Conservation (phyloP, 2,329 filamentous ascomycete genomes). For the Penicillium sp. region DNA sequence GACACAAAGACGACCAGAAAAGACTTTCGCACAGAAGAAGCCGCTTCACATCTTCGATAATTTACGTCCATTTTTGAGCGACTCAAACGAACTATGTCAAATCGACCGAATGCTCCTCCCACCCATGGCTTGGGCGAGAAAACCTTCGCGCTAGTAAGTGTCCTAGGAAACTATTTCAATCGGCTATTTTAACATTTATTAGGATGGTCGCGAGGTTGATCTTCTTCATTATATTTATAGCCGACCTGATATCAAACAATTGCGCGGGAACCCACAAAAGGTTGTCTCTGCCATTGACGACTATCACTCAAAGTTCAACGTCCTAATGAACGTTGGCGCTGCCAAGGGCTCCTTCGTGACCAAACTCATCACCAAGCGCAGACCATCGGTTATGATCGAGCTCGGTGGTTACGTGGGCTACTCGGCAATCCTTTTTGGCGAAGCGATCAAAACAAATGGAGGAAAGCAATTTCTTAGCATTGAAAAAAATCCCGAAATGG, state of each 20-base stretch:
- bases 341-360: conserved; percentile 66
- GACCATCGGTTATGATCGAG: conserved; percentile 65
- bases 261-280: conserved; percentile 58
- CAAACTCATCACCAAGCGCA: conserved; percentile 59
- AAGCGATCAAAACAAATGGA: conserved; percentile 56
- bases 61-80: background rate
- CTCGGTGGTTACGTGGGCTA: conserved; percentile 78
- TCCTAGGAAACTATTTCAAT: no score
- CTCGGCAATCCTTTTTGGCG: conserved; percentile 67
- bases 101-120: background rate
- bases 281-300: conserved; percentile 66
- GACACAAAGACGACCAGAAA: background rate
- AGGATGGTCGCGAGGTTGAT: conserved; percentile 67
- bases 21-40: background rate
- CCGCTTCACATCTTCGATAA: background rate
- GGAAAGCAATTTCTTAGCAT: conserved; percentile 63
- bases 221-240: conserved; percentile 63
- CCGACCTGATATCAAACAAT: conserved; percentile 54
- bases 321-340: conserved; percentile 73
- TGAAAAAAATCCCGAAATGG: conserved; percentile 68
- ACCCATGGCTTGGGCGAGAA: background rate
- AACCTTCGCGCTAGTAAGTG: background rate
- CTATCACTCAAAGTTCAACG: conserved; percentile 60
- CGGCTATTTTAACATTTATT: background rate
- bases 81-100: background rate